Percentiles rank a stretch among this genome's conserved stretches.
These are phyloP conservation scores for Mycena venus DNA, from an alignment of 768 basidiomycete species.

Conservation along the genomic window DNA sequence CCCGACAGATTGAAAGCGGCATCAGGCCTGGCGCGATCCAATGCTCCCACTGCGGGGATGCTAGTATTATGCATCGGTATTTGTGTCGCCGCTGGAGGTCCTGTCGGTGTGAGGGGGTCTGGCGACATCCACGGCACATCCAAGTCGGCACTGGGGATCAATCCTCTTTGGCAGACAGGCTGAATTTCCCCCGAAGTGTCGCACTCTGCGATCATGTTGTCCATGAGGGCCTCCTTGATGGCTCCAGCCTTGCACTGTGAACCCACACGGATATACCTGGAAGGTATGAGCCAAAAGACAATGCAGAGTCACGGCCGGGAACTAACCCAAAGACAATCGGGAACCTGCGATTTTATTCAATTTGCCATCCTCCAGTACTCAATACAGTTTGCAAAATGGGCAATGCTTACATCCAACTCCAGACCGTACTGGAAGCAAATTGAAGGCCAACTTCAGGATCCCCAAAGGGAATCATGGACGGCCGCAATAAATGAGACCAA, in stretches of 20 bases:
- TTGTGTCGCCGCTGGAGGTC: no score
- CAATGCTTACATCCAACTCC: slow-evolving; percentile 31
- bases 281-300: background rate
- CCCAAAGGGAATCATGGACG: slow-evolving; percentile 13
- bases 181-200: background rate
- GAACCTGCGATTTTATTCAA: slow-evolving; percentile 20
- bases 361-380: no score
- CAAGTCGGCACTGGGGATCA: slow-evolving; percentile 13
- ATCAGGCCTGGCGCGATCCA: no score
- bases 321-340: slow-evolving; percentile 28
- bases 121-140: no score
- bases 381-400: no score
- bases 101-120: background rate
- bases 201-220: background rate
- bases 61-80: no score
- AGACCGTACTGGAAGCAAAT: slow-evolving; percentile 30
- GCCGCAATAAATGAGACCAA: slow-evolving; percentile 25
- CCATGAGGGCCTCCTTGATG: slow-evolving; percentile 24
- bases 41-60: no score
- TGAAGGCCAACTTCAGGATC: no score
- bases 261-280: slow-evolving; percentile 26
- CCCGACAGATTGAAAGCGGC: no score
- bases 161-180: slow-evolving; percentile 2
- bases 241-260: slow-evolving; percentile 26
- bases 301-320: background rate